A percentile compares a stretch with the other conserved stretches of the same genome.
phyloP scores from a whole-genome alignment of 208 protist species.

The Sergeia podlipaevii region DNA sequence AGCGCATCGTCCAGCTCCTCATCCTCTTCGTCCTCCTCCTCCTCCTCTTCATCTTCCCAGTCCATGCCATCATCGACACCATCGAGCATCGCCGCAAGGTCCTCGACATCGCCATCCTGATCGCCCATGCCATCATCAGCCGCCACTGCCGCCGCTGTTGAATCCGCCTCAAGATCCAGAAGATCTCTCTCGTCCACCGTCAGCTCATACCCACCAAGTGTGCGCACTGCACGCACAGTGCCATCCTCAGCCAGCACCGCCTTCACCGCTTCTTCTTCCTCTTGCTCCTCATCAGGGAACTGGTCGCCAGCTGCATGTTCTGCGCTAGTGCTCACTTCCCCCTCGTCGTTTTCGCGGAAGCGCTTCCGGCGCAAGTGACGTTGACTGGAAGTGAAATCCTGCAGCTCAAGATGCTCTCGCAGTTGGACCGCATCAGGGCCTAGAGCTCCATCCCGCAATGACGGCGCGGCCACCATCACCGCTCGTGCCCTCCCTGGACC shows the following conservation, averaged over 20 bases:
- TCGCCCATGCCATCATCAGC: neutral
- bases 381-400: constrained; percentile 4
- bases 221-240: constrained; percentile 42
- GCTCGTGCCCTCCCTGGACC: constrained; percentile 8
- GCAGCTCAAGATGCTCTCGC: constrained; percentile 9
- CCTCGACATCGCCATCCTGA: constrained; percentile 2
- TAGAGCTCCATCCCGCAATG: constrained; percentile 12
- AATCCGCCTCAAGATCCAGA: constrained; percentile 16
- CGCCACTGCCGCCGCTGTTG: constrained; percentile 3
- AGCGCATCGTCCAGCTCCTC: constrained; percentile 62
- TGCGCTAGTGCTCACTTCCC: neutral
- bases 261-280: constrained; percentile 13
- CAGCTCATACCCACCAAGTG: constrained; percentile 46
- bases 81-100: constrained; percentile 1
- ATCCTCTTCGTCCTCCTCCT: constrained; percentile 67
- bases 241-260: constrained; percentile 22
- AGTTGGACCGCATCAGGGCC: neutral
- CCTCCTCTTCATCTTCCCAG: constrained; percentile 26
- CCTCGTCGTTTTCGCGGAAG: constrained; percentile 25
- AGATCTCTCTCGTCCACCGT: constrained; percentile 66
- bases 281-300: constrained; percentile 5
- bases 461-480: constrained; percentile 28
- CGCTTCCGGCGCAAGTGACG: constrained; percentile 11
- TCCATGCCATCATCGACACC: constrained; percentile 14
- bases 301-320: neutral